phyloP scores from a whole-genome alignment of 225 moss, liverwort and hornwort species.

The Antitrichia curtipendula region DNA sequence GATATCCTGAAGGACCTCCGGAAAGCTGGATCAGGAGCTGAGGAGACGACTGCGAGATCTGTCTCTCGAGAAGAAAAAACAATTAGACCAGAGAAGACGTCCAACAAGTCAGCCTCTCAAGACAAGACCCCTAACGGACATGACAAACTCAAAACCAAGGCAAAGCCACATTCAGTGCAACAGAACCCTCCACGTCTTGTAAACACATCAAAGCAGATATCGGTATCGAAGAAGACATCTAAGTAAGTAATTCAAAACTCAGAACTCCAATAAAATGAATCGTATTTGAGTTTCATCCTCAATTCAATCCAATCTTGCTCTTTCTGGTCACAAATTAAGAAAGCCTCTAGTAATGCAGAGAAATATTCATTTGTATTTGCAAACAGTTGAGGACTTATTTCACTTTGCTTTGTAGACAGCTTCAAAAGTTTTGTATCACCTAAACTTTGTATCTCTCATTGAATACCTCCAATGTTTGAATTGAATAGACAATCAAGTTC shows the following conservation, averaged over 20 bases:
- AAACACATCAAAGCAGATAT: background rate
- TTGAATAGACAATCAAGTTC: background rate
- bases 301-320: background rate
- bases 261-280: background rate
- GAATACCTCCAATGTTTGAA: background rate
- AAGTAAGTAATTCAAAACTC: background rate
- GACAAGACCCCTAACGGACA: background rate
- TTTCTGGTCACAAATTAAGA: background rate
- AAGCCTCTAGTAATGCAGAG: background rate
- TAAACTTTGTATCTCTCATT: no score
- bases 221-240: background rate
- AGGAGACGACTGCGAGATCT: background rate
- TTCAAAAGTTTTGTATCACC: background rate
- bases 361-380: background rate
- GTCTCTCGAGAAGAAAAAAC: background rate
- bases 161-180: background rate
- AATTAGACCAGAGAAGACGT: background rate
- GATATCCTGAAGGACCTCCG: background rate
- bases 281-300: background rate
- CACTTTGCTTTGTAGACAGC: background rate
- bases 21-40: background rate
- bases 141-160: conserved; percentile 1
- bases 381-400: background rate
- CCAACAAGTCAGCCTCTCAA: background rate
- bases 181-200: background rate